Evolutionary conservation across 192 early-diverging fungal genomes (phyloP), one percentile per base, ranked within the genome.

Genomic region (Borealophlyctis nickersoniae): DNA sequence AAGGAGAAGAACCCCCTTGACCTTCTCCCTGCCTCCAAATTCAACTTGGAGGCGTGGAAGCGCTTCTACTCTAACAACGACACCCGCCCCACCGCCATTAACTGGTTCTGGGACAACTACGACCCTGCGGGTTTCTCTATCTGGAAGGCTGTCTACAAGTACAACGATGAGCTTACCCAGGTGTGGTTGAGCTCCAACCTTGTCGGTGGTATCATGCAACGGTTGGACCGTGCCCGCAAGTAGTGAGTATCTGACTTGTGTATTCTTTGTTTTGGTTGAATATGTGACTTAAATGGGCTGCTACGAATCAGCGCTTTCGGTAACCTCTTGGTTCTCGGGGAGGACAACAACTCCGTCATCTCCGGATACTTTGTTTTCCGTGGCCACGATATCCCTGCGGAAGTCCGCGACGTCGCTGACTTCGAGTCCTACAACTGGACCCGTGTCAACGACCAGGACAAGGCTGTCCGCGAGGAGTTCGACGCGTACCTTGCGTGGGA

Each of bases 41-140:
- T 97, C 79, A 75, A 82, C 67, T 71, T 97, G 52, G 93, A 97
- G 62, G 88, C 89, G 65, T 97, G 94, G 93, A 97, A 97, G 85
- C 89, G 93, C 60, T 87, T 91, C 78, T 97, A 97, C 87, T 95
- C 93, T 56, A 97, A 97, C 89, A 92, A 94, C 81, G 86, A 93
- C 54, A 92, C 92, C 70, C 77, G 80, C 65, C 88, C 89, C 53
- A 83, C 77, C 49, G 94, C 94, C 65, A 79, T 89, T 73, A 80
- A 94, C 76, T 97, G 91, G 90, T 91, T 97, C 78, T 97, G 94
- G 94, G 77, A 91, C 80, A 77, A 95, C 77, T 88, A 73, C 67
- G 93, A 97, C 74, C 69, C 88, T 36, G 73, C 88, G 49, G 93
- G 92, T 69, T 96, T 84, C 88, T 91, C 92, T 45, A 80, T 96